phyloP scores from a whole-genome alignment of 1,139 yeast species.

The Saccharomyces pastorianus region DNA sequence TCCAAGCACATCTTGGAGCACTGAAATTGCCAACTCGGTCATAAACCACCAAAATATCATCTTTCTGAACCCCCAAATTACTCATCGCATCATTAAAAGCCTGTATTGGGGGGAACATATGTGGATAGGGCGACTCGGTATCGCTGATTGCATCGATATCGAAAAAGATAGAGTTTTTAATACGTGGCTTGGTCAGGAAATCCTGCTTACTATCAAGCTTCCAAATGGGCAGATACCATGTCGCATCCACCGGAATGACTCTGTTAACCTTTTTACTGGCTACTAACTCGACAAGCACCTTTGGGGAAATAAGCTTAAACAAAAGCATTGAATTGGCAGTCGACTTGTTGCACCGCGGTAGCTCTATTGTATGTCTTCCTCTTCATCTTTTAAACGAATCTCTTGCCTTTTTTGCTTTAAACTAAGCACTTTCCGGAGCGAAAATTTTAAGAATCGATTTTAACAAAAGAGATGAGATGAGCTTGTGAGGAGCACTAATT shows the following conservation, averaged over 20 bases:
- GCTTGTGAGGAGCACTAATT: neutral
- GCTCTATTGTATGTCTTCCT: too few relatives aligned
- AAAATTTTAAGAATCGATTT: neutral
- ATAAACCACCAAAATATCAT: constrained; percentile 68
- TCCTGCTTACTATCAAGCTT: constrained; percentile 54
- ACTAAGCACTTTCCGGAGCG: neutral
- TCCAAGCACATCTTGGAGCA: constrained; percentile 90
- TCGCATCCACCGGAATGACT: constrained; percentile 70
- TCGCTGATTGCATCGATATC: constrained; percentile 70
- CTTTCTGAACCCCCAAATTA: constrained; percentile 34
- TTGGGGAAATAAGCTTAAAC: constrained; percentile 26
- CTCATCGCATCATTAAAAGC: constrained; percentile 49
- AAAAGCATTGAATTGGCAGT: constrained; percentile 17
- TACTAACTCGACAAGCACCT: constrained; percentile 17
- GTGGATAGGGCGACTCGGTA: constrained; percentile 59
- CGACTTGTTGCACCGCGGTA: neutral
- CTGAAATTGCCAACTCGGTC: constrained; percentile 81
- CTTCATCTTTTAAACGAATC: neutral
- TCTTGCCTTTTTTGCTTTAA: too few relatives aligned
- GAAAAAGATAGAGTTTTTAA: constrained; percentile 64
- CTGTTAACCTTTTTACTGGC: constrained; percentile 19
- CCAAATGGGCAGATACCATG: constrained; percentile 85
- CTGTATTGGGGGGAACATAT: constrained; percentile 67
- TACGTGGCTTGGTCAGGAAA: constrained; percentile 43
- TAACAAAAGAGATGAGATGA: neutral